These are phyloP conservation scores for Linnemannia hyalina DNA, from an alignment of 192 early-diverging fungal species.

Conservation along the genomic window DNA sequence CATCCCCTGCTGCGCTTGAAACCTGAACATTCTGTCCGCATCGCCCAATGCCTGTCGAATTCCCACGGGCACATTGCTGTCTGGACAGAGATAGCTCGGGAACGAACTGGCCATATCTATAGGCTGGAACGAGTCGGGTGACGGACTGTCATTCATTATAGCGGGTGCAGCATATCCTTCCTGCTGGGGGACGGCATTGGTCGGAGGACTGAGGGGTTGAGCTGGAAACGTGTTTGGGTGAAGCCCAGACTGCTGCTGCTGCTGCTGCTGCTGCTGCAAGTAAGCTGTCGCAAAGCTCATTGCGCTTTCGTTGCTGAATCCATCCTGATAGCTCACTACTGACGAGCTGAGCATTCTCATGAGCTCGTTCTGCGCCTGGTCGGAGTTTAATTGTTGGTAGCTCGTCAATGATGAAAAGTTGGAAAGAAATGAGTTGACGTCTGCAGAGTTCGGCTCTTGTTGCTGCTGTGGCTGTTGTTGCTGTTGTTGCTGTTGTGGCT, in stretches of 20 bases:
- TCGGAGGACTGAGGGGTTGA: not conserved
- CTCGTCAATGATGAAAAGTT: conserved; percentile 46
- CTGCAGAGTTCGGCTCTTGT: not conserved
- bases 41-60: conserved; percentile 29
- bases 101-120: conserved; percentile 29
- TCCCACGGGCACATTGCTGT: conserved; percentile 23
- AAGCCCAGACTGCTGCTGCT: conserved; percentile 20
- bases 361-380: conserved; percentile 44
- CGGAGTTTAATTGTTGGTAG: conserved; percentile 50
- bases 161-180: not conserved
- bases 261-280: conserved; percentile 32
- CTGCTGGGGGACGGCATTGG: not conserved
- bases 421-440: conserved; percentile 19
- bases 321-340: conserved; percentile 39
- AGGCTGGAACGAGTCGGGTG: conserved; percentile 20
- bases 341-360: conserved; percentile 52
- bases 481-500: conserved; percentile 20
- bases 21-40: conserved; percentile 31
- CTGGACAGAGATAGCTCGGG: conserved; percentile 20
- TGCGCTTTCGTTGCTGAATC: conserved; percentile 42
- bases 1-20: conserved; percentile 22
- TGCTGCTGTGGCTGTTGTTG: not conserved
- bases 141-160: conserved; percentile 18
- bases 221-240: not conserved
- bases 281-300: conserved; percentile 41